Percentiles rank a stretch among this genome's conserved stretches.
phyloP scores from a whole-genome alignment of 441 rosid species.

The Gossypium aridum region DNA sequence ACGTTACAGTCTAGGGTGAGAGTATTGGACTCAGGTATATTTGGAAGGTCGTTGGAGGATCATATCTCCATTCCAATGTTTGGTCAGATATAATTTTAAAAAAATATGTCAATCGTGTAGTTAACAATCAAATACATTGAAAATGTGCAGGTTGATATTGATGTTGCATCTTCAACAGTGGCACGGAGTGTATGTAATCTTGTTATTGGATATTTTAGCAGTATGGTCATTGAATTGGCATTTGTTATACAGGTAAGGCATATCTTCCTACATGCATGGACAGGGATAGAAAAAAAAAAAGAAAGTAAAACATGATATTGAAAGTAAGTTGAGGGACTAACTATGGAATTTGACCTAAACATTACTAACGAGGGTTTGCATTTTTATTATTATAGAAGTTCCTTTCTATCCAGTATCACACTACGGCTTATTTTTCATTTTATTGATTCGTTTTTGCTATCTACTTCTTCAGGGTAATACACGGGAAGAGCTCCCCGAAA shows the following conservation, averaged over 20 bases:
- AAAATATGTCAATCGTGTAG: neutral
- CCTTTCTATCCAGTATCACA: too few relatives aligned
- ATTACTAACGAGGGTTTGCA: too few relatives aligned
- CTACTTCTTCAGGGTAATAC: conserved; percentile 56
- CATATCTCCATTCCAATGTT: neutral
- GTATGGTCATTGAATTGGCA: conserved; percentile 85
- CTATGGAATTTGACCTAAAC: too few relatives aligned
- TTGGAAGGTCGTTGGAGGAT: neutral
- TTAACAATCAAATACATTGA: neutral
- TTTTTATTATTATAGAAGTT: too few relatives aligned
- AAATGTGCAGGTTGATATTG: conserved; percentile 54
- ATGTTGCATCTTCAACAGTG: conserved; percentile 88
- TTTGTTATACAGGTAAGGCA: conserved; percentile 71
- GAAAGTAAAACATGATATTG: neutral
- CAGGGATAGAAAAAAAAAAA: neutral
- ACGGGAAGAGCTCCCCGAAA: conserved; percentile 86
- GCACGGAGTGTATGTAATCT: conserved; percentile 82
- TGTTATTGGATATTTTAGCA: conserved; percentile 78
- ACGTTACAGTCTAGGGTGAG: neutral
- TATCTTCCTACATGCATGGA: neutral
- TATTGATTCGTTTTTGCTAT: too few relatives aligned
- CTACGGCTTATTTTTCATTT: too few relatives aligned
- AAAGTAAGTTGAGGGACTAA: neutral
- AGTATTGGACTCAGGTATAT: neutral
- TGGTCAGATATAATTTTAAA: neutral